Percentiles rank a stretch among this genome's conserved stretches.
phyloP scores from a whole-genome alignment of 768 basidiomycete genomes.

The Candolleomyces aberdarensis region DNA sequence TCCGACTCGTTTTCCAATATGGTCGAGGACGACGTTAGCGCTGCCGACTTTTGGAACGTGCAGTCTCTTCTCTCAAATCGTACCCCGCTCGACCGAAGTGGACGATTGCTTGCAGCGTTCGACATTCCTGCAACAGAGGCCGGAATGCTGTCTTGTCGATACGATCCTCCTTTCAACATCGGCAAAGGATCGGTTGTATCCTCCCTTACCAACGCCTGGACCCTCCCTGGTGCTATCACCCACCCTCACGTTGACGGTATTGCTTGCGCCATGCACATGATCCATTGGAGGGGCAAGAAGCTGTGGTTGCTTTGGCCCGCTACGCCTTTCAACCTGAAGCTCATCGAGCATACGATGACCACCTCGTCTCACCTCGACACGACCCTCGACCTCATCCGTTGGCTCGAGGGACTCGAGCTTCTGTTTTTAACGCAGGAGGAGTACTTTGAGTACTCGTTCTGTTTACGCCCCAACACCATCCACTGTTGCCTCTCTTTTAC shows the following conservation, averaged over 20 bases:
- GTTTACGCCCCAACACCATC: background rate
- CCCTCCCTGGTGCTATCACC: background rate
- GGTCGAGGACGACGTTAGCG: too few species aligned
- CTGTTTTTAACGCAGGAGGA: background rate
- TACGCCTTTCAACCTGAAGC: background rate
- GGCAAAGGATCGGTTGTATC: background rate
- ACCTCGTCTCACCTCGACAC: background rate
- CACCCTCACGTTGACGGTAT: background rate
- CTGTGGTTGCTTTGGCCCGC: background rate
- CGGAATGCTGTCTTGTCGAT: too few species aligned
- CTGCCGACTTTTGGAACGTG: too few species aligned
- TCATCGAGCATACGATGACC: background rate
- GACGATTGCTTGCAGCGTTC: too few species aligned
- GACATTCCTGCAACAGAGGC: too few species aligned
- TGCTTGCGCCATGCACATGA: background rate
- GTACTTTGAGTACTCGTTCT: background rate
- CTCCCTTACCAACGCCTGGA: background rate
- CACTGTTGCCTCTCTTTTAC: background rate
- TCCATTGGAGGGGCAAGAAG: background rate
- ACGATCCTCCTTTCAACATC: background rate
- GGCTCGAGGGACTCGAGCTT: background rate
- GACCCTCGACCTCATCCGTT: background rate
- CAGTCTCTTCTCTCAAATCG: too few species aligned
- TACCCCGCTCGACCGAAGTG: too few species aligned
- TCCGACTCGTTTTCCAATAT: too few species aligned